Evolutionary conservation across 306 rosid genomes (phyloP).

Genomic region (Lagenaria siceraria): DNA sequence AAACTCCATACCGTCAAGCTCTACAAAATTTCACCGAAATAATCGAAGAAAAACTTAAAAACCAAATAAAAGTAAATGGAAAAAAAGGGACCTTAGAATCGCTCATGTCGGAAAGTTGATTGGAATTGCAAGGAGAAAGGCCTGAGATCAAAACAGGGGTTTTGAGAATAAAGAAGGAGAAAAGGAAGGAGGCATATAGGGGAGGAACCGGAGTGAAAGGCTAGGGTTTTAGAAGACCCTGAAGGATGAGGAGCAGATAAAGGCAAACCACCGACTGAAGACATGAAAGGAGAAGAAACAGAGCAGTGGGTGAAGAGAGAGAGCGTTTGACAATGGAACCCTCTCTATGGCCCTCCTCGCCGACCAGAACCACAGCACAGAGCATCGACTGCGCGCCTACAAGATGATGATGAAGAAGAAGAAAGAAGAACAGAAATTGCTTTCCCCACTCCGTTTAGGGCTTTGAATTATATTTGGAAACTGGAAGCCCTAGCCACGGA

Average conservation of each 20-base stretch:
- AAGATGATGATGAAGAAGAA: neutral
- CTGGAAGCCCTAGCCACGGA: neutral
- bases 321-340: constrained; percentile 47
- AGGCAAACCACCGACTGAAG: constrained; percentile 46
- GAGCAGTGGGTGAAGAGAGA: constrained; percentile 31
- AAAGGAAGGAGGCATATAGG: constrained; percentile 20
- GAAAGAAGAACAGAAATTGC: neutral
- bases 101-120: constrained; percentile 31
- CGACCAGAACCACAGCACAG: constrained; percentile 6
- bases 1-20: neutral
- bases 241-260: constrained; percentile 31
- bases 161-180: neutral
- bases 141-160: constrained; percentile 11
- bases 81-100: constrained; percentile 48
- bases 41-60: neutral
- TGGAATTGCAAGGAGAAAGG: constrained; percentile 14
- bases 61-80: neutral
- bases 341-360: constrained; percentile 38
- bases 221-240: constrained; percentile 71
- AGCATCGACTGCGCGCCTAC: constrained; percentile 24
- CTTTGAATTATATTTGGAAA: neutral
- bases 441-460: neutral
- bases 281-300: constrained; percentile 59
- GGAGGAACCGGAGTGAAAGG: constrained; percentile 25
- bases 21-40: neutral